Conservation (phyloP, 2,329 filamentous ascomycete species). For the Venturia carpophila region DNA sequence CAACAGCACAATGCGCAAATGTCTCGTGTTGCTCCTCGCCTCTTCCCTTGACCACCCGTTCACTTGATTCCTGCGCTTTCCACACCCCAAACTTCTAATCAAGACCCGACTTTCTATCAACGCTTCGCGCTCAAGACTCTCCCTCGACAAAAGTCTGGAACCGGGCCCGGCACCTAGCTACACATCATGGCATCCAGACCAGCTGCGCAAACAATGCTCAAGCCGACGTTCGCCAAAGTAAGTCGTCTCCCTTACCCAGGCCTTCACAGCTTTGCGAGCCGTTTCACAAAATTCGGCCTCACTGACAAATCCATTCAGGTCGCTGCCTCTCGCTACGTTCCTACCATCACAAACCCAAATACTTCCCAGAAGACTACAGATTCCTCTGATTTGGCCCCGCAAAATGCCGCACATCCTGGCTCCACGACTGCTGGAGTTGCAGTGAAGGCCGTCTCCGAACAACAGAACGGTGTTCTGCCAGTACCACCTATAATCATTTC, state of each 20-base stretch:
- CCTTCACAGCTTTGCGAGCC: neutral
- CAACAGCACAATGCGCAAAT: slow-evolving; percentile 42
- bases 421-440: neutral
- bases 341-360: slow-evolving; percentile 13
- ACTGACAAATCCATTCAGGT: slow-evolving; percentile 23
- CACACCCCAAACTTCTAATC: slow-evolving; percentile 2
- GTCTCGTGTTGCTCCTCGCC: slow-evolving; percentile 35
- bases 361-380: slow-evolving; percentile 21
- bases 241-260: slow-evolving; percentile 15
- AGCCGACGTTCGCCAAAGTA: slow-evolving; percentile 34
- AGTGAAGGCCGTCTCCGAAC: neutral
- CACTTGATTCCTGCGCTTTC: slow-evolving; percentile 20
- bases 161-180: slow-evolving; percentile 14
- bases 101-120: neutral
- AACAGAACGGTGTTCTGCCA: neutral
- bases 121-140: slow-evolving; percentile 3
- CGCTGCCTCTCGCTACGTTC: slow-evolving; percentile 34
- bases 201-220: slow-evolving; percentile 25
- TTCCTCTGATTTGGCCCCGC: slow-evolving; percentile 13
- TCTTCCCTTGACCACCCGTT: slow-evolving; percentile 45
- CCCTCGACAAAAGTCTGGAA: neutral
- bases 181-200: slow-evolving; percentile 28
- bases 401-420: slow-evolving; percentile 4
- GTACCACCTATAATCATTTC: slow-evolving; percentile 9
- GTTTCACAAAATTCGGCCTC: neutral